Base-by-base conservation (phyloP, 352 stramenopile genomes). In the Poterioochromonas sp. region DNA sequence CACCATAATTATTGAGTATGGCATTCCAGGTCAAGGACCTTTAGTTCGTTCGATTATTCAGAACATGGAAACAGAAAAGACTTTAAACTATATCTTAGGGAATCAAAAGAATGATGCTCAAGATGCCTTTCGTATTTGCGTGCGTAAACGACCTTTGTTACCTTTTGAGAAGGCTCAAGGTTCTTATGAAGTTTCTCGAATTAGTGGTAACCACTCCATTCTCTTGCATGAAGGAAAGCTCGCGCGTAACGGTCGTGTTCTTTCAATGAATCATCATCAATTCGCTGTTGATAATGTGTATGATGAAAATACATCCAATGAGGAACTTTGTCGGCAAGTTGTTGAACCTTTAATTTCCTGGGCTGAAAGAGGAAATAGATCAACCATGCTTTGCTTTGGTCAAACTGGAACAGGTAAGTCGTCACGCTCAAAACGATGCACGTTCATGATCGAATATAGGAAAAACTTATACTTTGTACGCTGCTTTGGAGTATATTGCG, bases 361-460 rank as follows among this genome's bases (percentile, higher is more conserved):
- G 54, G 69, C 70, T 0, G 41, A 76, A 47, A 22, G 20, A 22
- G 79, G 79, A 32, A 58, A 74, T 8, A 39, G 35, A 26, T 73
- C 80, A 22, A 80, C 81, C 0, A 37, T 85, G 5, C 78, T 86
- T 26, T 76, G 82, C 11, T 86, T 84, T 49, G 83, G 83, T 15
- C 83, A 86, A 76, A 86, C 83, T 20, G 83, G 83, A 39, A 87
- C 81, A 35, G 83, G 83, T 0, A n/a, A n/a, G n/a, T n/a, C n/a
- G n/a, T n/a, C n/a, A 20, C 22, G 11, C 11, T 11, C 22, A 53
- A 20, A 20, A 53, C 22, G 11, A 53, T 11, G 44, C 22, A 20
- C 11, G 22, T 53, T 11, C 22, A 20, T 53, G 11, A 11, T 53
- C 44, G 22, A 22, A 26, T 26, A n/a, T n/a, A n/a, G n/a, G n/a